Conservation (phyloP, 139 green algal species). For the Chlorella sp. region DNA sequence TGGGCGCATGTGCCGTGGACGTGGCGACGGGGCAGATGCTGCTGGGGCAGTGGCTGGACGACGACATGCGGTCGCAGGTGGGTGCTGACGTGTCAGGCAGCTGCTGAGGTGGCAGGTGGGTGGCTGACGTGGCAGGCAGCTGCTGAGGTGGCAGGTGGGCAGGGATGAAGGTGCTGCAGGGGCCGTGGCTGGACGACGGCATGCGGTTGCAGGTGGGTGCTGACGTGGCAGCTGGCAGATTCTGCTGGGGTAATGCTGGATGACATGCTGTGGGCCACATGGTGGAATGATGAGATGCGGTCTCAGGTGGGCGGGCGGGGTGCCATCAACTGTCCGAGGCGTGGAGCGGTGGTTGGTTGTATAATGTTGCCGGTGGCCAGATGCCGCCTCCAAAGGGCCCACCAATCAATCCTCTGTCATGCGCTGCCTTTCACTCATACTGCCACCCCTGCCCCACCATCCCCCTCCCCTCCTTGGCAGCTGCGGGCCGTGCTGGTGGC, state of each 20-base stretch:
- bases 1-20: slow-evolving; percentile 85
- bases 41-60: slow-evolving; percentile 77
- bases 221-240: no score
- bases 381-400: no score
- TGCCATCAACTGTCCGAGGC: no score
- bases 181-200: background rate
- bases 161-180: background rate
- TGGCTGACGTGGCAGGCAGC: no score
- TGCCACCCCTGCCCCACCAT: background rate
- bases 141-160: background rate
- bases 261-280: no score
- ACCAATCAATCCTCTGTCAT: background rate
- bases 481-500: slow-evolving; percentile 78
- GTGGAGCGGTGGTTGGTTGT: no score
- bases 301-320: no score
- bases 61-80: slow-evolving; percentile 76
- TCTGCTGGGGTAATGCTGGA: no score
- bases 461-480: background rate
- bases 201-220: background rate
- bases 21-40: slow-evolving; percentile 74
- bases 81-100: slow-evolving; percentile 22
- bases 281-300: no score
- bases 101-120: background rate
- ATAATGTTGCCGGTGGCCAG: no score
- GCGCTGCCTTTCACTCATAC: background rate